Base-by-base conservation (phyloP, 345 rosid species). In the Sapria himalayana region DNA sequence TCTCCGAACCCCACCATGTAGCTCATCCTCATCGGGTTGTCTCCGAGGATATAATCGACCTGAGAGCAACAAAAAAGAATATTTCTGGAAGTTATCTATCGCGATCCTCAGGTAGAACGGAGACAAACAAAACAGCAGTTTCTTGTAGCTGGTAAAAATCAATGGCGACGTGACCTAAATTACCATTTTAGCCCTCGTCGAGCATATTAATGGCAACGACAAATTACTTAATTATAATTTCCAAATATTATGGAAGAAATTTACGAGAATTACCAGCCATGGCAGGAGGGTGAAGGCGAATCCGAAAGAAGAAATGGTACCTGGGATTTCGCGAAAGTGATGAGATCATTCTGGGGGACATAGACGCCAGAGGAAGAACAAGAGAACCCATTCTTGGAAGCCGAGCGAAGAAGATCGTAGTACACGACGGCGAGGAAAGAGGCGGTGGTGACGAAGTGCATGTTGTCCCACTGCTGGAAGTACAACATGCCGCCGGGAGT, bases 1-100 rank as follows among this genome's bases (percentile, higher is more conserved):
- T 71, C 77, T 21, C 99, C 95, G 36, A 82, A 91, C 0, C 95
- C 99, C 25, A 91, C 93, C 99, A 91, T 77, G 52, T 91, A 91
- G 43, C 95, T 84, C 3, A 92, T 91, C 9, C 84, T 93, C 58
- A 92, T 69, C 0, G 99, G 99, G 56, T 91, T 91, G 62, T 91
- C 99, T 19, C 95, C 99, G 33, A 91, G 89, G 45, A 91, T 72
- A 52, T 91, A 91, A 49, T 91, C 99, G 27, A 80, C 82, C 81
- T 86, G 54, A 49, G 23, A 9, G 22, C 17, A 32, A 35, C 2
- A 12, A 6, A 33, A 21, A 18, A 47, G 14, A 3, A 12, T 17
- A 9, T 23, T 1, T 12, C 4, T 35, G 16, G 17, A 9, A 17
- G 14, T 15, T 5, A 3, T 37, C 7, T 15, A 12, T 1, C 41